Evolutionary conservation across 179 eudicot species (phyloP).

Genomic region (Spinacia oleracea): DNA sequence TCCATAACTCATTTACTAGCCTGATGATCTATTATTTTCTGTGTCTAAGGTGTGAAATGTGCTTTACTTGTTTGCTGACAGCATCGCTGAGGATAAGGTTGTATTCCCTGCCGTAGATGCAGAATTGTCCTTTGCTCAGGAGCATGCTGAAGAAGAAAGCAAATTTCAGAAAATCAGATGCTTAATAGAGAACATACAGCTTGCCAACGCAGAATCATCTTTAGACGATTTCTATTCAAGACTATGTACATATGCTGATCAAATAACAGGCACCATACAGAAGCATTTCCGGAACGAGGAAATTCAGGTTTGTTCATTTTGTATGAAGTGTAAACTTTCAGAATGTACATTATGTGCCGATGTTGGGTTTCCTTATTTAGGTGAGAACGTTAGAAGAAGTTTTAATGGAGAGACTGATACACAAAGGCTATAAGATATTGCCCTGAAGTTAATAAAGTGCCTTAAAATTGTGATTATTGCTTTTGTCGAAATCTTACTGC

Average conservation of each 20-base stretch:
- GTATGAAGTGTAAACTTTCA: background rate
- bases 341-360: conserved; percentile 2
- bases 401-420: background rate
- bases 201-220: conserved; percentile 69
- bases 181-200: conserved; percentile 77
- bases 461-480: background rate
- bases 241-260: conserved; percentile 83
- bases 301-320: conserved; percentile 59
- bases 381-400: background rate
- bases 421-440: conserved; percentile 4
- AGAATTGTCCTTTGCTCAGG: conserved; percentile 80
- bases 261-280: conserved; percentile 75
- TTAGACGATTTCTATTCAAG: conserved; percentile 65
- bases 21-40: conserved; percentile 14
- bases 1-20: conserved; percentile 3
- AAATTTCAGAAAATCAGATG: conserved; percentile 80
- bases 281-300: conserved; percentile 83
- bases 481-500: background rate
- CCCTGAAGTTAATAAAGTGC: background rate
- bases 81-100: conserved; percentile 95
- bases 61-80: conserved; percentile 45
- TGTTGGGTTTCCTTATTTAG: background rate
- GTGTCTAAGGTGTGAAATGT: conserved; percentile 20
- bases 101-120: conserved; percentile 97
- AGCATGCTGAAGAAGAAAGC: conserved; percentile 93